These are phyloP conservation scores for Notholithocarpus densiflorus DNA, from an alignment of 306 rosid genomes.

Conservation along the genomic window DNA sequence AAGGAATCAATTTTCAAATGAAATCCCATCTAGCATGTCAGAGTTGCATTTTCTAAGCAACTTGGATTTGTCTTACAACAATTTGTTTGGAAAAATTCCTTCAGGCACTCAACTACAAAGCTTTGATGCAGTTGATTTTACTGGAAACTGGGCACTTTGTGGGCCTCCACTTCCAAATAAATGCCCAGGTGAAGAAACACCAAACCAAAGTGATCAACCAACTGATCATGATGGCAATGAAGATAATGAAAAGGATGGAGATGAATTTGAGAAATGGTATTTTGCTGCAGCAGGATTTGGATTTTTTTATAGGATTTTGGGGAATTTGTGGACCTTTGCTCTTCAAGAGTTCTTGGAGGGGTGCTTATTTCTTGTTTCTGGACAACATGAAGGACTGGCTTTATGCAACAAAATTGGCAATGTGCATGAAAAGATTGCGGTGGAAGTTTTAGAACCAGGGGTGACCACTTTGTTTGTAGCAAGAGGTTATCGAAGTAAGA, in stretches of 20 bases:
- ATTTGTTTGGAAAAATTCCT: constrained; percentile 25
- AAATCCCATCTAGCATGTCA: neutral
- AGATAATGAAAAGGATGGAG: neutral
- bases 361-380: neutral
- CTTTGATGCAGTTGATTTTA: neutral
- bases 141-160: constrained; percentile 27
- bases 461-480: too few relatives aligned
- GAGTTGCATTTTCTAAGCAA: neutral
- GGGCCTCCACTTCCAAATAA: constrained; percentile 16
- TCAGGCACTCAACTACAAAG: constrained; percentile 16
- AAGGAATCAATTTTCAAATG: too few relatives aligned
- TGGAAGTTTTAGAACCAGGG: too few relatives aligned
- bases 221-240: neutral
- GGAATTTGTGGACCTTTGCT: neutral
- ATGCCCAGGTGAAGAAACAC: constrained; percentile 10
- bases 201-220: neutral
- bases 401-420: too few relatives aligned
- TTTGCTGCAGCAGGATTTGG: constrained; percentile 22
- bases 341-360: too few relatives aligned
- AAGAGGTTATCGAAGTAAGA: too few relatives aligned
- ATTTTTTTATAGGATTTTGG: constrained; percentile 30
- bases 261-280: neutral
- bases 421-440: too few relatives aligned
- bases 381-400: too few relatives aligned
- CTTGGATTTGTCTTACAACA: constrained; percentile 21